Evolutionary conservation across 208 protist genomes (phyloP).

Genomic region (Spongospora subterranea): DNA sequence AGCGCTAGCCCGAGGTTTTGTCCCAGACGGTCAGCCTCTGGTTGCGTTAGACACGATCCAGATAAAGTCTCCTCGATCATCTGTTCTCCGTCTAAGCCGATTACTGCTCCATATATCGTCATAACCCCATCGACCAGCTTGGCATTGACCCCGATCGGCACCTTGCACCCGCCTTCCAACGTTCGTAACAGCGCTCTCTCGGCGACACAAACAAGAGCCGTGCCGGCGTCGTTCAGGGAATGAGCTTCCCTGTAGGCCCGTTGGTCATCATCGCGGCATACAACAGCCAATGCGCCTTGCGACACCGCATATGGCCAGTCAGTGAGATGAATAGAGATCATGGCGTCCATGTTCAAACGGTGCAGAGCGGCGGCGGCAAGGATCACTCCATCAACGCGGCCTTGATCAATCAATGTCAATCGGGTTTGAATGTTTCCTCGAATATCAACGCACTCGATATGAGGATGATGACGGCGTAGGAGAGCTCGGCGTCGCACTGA

Average conservation of each 20-base stretch:
- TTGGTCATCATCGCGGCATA: constrained; percentile 47
- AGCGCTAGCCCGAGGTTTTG: background rate
- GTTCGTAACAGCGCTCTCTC: constrained; percentile 38
- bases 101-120: background rate
- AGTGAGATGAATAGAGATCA: background rate
- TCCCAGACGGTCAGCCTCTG: background rate
- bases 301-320: constrained; percentile 1
- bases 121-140: background rate
- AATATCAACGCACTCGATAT: background rate
- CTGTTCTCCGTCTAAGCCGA: background rate
- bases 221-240: background rate
- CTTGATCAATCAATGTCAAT: background rate
- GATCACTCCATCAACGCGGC: background rate
- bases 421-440: constrained; percentile 58
- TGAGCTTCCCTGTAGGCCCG: background rate
- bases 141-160: constrained; percentile 27
- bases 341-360: background rate
- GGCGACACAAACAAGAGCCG: background rate
- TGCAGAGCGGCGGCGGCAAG: constrained; percentile 28
- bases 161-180: constrained; percentile 38
- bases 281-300: constrained; percentile 49
- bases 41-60: background rate
- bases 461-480: background rate
- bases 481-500: constrained; percentile 10
- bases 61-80: background rate